Evolutionary conservation across 257 asterid genomes (phyloP).

Genomic region (Phtheirospermum japonicum): DNA sequence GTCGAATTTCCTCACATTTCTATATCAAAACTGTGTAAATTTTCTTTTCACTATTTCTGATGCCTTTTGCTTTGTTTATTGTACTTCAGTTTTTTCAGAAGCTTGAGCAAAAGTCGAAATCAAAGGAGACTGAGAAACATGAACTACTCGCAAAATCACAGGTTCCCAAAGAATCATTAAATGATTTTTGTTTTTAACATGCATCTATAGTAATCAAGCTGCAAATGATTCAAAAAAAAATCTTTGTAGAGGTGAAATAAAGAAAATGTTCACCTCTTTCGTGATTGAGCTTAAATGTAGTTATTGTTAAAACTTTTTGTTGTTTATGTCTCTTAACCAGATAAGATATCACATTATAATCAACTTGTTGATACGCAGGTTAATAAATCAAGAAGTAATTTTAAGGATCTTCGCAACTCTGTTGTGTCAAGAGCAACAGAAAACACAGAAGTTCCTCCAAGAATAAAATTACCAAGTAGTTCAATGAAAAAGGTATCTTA

Average conservation of each 20-base stretch:
- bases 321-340: conserved; percentile 1
- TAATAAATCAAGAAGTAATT: conserved; percentile 33
- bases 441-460: conserved; percentile 33
- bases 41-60: conserved; percentile 23
- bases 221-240: neutral
- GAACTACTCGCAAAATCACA: conserved; percentile 44
- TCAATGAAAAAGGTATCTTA: conserved; percentile 46
- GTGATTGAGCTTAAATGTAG: neutral
- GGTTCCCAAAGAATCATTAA: conserved; percentile 34
- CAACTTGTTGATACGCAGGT: conserved; percentile 40
- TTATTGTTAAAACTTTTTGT: neutral
- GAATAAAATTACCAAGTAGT: conserved; percentile 33
- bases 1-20: conserved; percentile 18
- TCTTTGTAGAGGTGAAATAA: neutral
- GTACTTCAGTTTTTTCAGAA: conserved; percentile 58
- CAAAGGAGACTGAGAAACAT: conserved; percentile 43
- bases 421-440: conserved; percentile 32
- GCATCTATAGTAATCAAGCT: neutral
- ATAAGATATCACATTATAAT: conserved; percentile 13
- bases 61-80: conserved; percentile 13
- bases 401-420: conserved; percentile 31
- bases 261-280: neutral
- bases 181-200: neutral
- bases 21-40: neutral
- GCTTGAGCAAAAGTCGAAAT: conserved; percentile 56